Evolutionary conservation across 2,329 filamentous ascomycete species (phyloP).

Genomic region (Colletotrichum lentis): DNA sequence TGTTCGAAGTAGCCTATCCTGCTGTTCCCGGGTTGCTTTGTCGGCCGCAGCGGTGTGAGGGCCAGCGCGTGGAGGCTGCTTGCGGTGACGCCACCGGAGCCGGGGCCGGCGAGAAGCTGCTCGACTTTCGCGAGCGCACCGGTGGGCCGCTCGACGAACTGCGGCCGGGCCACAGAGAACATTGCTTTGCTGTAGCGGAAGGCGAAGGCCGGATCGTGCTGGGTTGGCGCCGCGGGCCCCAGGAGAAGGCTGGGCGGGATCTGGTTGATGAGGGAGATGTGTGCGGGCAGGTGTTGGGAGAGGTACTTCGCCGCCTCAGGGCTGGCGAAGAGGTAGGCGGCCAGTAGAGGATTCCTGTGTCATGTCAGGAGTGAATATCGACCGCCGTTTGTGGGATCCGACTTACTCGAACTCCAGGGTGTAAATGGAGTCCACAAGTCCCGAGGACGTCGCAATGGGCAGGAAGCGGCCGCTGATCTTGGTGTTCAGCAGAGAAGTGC

Average conservation of each 20-base stretch:
- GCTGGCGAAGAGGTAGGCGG: constrained; percentile 62
- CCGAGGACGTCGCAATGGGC: constrained; percentile 40
- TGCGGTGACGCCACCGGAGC: constrained; percentile 7
- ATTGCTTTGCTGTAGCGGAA: constrained; percentile 32
- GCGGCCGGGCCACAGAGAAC: constrained; percentile 32
- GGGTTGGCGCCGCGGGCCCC: constrained; percentile 26
- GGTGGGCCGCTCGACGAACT: constrained; percentile 21
- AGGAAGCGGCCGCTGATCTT: constrained; percentile 42
- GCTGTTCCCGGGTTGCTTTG: constrained; percentile 29
- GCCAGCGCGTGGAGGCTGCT: constrained; percentile 17
- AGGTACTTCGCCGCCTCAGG: constrained; percentile 65
- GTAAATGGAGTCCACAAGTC: constrained; percentile 26
- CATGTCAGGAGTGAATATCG: constrained; percentile 22
- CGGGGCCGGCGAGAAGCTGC: constrained; percentile 18
- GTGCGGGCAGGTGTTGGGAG: constrained; percentile 61
- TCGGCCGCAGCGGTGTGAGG: constrained; percentile 17
- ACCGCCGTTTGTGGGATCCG: neutral
- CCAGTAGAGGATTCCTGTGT: constrained; percentile 43
- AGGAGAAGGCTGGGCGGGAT: constrained; percentile 62
- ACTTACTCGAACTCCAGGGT: constrained; percentile 26
- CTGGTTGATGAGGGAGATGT: constrained; percentile 64
- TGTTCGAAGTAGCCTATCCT: constrained; percentile 33
- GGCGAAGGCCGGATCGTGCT: constrained; percentile 13
- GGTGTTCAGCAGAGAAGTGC: constrained; percentile 13
- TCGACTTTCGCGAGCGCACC: constrained; percentile 19